Base-by-base conservation (phyloP, 495 filamentous ascomycete genomes). In the Aspergillus haitiensis region DNA sequence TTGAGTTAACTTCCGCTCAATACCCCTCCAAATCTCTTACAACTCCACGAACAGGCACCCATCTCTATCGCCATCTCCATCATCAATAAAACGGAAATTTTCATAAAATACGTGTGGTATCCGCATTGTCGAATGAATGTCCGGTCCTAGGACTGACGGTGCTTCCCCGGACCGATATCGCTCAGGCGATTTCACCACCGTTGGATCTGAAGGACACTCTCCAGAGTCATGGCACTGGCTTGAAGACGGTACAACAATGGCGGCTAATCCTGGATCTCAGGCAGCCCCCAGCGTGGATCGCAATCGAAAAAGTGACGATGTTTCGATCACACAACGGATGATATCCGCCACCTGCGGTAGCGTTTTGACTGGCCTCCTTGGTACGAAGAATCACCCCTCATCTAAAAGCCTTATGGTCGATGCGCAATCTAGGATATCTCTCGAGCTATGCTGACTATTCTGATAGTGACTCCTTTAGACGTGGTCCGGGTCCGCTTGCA, bases 401-500 rank as follows among this genome's bases (percentile, higher is more conserved):
- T 32, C 10, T 8, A 16, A 32, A 6, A 21, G 15, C 13, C 36
- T 40, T 13, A 13, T 4, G n/a, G 40, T 46, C 32, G 40, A 40
- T 13, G 3, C n/a, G 13, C 27, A 15, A 40, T 21, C 40, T 7
- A 15, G 31, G 31, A 16, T 42, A 16, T n/a, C 1, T 13, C 1
- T 2, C 31, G n/a, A 15, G 44, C 47, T 15, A 54, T 61, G 48
- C 63, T 76, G 42, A 64, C 52, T 13, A 48, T 33, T 13, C 34
- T 47, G 40, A 12, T 58, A 98, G 95, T 95, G 11, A 98, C 95
- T 13, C 94, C 94, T 58, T 85, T 98, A 21, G 94, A 98, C 71
- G 95, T 98, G 47, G 95, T 98, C 52, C 91, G 94, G 10, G 92
- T 98, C 42, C 91, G 94, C 49, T 80, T 96, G 57, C 94, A 98